Conservation (phyloP, 257 asterid genomes). For the Misopates orontium region DNA sequence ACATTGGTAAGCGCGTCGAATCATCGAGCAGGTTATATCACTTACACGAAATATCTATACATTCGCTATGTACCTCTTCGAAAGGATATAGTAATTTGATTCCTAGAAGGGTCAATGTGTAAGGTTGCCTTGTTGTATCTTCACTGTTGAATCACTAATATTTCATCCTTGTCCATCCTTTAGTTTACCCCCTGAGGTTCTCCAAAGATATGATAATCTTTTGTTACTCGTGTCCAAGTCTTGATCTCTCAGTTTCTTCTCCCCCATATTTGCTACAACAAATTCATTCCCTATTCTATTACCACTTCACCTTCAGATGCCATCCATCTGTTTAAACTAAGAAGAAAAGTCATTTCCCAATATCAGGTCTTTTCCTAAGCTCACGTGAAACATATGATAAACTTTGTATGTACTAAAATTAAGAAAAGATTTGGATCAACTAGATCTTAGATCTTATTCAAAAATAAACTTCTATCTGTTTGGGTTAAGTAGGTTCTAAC, state of each 20-base stretch:
- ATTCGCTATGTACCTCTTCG: constrained; percentile 10
- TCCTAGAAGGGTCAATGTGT: not conserved
- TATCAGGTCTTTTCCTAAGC: not conserved
- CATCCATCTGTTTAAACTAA: too few relatives aligned
- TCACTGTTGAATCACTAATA: constrained; percentile 1
- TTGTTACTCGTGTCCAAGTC: too few relatives aligned
- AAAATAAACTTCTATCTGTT: not conserved
- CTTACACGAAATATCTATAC: not conserved
- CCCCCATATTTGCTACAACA: too few relatives aligned
- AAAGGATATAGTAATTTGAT: not conserved
- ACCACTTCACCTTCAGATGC: too few relatives aligned
- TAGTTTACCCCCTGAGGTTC: not conserved
- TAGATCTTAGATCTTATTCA: not conserved
- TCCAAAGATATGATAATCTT: not conserved
- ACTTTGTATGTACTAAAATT: too few relatives aligned
- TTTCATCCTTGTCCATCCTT: not conserved
- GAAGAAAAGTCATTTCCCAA: too few relatives aligned
- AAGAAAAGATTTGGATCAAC: not conserved
- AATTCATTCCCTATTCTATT: too few relatives aligned
- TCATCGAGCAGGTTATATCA: not conserved
- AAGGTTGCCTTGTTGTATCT: not conserved
- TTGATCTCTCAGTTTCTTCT: too few relatives aligned
- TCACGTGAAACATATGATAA: not conserved
- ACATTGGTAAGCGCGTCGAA: constrained; percentile 61
- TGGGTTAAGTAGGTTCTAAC: not conserved